Conservation (phyloP, 768 basidiomycete species). For the Favolaschia claudopus region DNA sequence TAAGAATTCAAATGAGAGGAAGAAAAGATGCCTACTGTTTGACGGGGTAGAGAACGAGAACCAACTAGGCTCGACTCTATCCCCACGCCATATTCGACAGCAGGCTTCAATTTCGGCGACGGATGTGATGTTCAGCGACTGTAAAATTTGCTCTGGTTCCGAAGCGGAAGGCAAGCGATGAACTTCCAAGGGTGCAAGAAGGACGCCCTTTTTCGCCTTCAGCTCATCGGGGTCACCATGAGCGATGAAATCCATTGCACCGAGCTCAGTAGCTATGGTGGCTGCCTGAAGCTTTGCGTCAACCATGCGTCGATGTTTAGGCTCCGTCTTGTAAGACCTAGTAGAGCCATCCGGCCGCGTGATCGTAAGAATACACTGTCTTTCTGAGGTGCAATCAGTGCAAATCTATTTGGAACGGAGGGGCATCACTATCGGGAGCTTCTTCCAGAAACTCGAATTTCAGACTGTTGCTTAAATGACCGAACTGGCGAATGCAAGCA, state of each 20-base stretch:
- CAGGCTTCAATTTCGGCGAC: constrained; percentile 58
- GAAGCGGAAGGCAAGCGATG: constrained; percentile 5
- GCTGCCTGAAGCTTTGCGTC: constrained; percentile 66
- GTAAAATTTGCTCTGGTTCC: not conserved
- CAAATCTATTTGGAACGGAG: not conserved
- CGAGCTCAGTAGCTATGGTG: constrained; percentile 62
- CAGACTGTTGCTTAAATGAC: constrained; percentile 44
- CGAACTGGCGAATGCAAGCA: constrained; percentile 50
- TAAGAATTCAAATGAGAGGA: not conserved
- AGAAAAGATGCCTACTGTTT: constrained; percentile 47
- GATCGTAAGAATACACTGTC: constrained; percentile 69
- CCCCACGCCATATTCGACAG: constrained; percentile 63
- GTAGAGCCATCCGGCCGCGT: constrained; percentile 58
- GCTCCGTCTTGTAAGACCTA: constrained; percentile 62
- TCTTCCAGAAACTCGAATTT: constrained; percentile 59
- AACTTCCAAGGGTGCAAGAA: constrained; percentile 41
- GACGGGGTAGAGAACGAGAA: constrained; percentile 48
- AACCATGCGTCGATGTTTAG: constrained; percentile 48
- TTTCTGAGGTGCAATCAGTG: constrained; percentile 45
- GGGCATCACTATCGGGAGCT: constrained; percentile 40
- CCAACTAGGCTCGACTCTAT: constrained; percentile 62
- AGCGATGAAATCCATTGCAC: constrained; percentile 65
- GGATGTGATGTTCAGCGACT: not conserved
- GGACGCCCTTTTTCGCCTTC: constrained; percentile 42
- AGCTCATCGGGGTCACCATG: constrained; percentile 48